phyloP scores from a whole-genome alignment of 2,329 filamentous ascomycete species.

The Trichocomaceae sp. region DNA sequence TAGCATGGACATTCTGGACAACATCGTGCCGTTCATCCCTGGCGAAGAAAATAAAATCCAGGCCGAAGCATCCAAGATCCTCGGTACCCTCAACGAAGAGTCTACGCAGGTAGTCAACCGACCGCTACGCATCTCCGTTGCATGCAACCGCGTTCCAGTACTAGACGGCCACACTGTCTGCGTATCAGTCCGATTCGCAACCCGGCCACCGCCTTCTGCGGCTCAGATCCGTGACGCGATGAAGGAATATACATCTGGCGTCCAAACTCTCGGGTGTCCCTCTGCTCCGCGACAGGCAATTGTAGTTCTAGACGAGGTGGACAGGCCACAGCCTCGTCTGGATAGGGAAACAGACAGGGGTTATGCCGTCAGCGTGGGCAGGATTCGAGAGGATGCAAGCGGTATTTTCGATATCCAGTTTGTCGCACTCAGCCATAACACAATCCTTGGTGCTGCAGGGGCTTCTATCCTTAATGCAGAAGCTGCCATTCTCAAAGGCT shows the following conservation, averaged over 20 bases:
- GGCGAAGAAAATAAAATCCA: conserved; percentile 15
- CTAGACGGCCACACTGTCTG: conserved; percentile 15
- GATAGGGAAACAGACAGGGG: conserved; percentile 12
- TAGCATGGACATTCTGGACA: conserved; percentile 17
- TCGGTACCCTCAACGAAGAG: conserved; percentile 1
- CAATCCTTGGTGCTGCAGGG: conserved; percentile 38
- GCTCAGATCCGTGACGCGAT: conserved; percentile 11
- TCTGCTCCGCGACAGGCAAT: conserved; percentile 15
- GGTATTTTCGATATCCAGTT: conserved; percentile 51
- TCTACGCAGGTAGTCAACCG: conserved; percentile 4
- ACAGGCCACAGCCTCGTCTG: conserved; percentile 16
- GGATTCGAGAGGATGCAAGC: conserved; percentile 38
- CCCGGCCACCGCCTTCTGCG: conserved; percentile 9
- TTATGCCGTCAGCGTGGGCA: conserved; percentile 35
- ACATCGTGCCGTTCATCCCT: conserved; percentile 15
- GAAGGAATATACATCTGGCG: conserved; percentile 14
- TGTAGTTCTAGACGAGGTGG: conserved; percentile 14
- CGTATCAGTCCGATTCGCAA: conserved; percentile 14
- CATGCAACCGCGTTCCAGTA: conserved; percentile 16
- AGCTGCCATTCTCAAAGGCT: not conserved
- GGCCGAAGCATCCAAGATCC: conserved; percentile 15
- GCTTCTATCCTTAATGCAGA: not conserved
- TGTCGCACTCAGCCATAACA: conserved; percentile 49
- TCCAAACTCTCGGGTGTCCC: conserved; percentile 12
- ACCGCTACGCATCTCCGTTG: conserved; percentile 12